Percentiles rank a stretch among this genome's conserved stretches.
Conservation (phyloP, 148 eudicot genomes). For the Nepenthes mirabilis region DNA sequence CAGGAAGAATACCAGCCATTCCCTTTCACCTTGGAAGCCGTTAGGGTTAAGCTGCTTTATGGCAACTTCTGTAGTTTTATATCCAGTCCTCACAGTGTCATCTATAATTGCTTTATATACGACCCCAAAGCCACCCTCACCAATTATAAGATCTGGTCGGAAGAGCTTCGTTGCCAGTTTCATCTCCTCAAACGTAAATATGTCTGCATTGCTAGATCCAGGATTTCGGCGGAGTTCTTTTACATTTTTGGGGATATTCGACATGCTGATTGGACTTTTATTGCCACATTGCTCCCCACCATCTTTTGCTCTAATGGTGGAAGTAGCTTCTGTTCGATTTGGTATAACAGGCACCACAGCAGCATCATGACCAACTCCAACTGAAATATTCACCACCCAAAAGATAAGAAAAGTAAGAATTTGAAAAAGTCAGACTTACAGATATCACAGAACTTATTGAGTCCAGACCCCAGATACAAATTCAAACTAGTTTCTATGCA, state of each 20-base stretch:
- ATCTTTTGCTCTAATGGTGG: conserved; percentile 9
- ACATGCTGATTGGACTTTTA: conserved; percentile 24
- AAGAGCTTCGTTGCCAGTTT: conserved; percentile 71
- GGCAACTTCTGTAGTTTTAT: conserved; percentile 56
- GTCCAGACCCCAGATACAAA: not conserved
- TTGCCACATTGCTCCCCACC: conserved; percentile 18
- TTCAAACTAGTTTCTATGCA: too few relatives aligned
- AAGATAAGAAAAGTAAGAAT: not conserved
- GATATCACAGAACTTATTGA: not conserved
- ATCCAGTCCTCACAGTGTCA: conserved; percentile 67
- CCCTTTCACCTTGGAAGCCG: conserved; percentile 82
- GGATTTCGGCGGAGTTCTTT: conserved; percentile 65
- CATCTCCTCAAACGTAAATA: conserved; percentile 83
- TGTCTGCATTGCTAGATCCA: conserved; percentile 56
- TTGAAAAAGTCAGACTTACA: not conserved
- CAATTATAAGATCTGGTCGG: conserved; percentile 73
- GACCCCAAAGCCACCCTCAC: conserved; percentile 91
- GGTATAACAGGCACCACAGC: conserved; percentile 9
- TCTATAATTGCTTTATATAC: conserved; percentile 75
- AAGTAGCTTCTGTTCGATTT: conserved; percentile 14
- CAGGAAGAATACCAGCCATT: conserved; percentile 71
- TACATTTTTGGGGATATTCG: conserved; percentile 53
- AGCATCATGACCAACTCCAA: conserved; percentile 14
- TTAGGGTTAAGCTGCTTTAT: conserved; percentile 82
- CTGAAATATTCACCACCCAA: conserved; percentile 9